Evolutionary conservation across 345 rosid genomes (phyloP), one percentile per base, ranked within the genome.

Genomic region (Adansonia digitata): DNA sequence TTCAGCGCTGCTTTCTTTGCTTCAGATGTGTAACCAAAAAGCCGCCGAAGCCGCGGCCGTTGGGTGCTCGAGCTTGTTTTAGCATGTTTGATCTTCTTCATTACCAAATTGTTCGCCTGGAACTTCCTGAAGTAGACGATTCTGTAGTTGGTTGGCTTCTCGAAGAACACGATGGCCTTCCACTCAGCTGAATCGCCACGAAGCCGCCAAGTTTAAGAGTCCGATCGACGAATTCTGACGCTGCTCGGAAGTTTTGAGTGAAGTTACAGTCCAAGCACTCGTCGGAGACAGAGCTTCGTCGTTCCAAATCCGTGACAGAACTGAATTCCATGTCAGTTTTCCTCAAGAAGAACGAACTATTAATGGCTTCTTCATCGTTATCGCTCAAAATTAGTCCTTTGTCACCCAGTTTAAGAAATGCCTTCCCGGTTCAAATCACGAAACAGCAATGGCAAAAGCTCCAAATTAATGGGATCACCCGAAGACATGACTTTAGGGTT

Each of bases 141-240:
- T 53, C 80, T 80, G 81, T 86, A 89, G 74, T 89, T 88, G 8
- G 55, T 53, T 27, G 86, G 84, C 63, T 84, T 82, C 5, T 82
- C 63, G 74, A 84, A 83, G 14, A 46, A 2, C 27, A 79, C 20
- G 82, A 77, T 70, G 78, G 79, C 26, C 82, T 72, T 24, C 76
- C 74, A 7, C 67, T 70, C 0, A 83, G 67, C 60, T 87, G 85
- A 42, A 87, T 63, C 14, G 74, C 86, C 4, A 74, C 84, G 49
- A 91, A 72, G 22, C 94, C 97, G 1, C 91, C 97, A 1, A 81
- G 69, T 86, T 84, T 89, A 53, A 93, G 89, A 39, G 78, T 69
- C 31, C 89, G 75, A 68, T 91, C 92, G 3, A 93, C 78, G 83
- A 93, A 87, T 11, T 82, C 80, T 7, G 71, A 68, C 2, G 82